Evolutionary conservation across 345 rosid species (phyloP), one percentile per base, ranked within the genome.

Genomic region (Hibiscus mutabilis): DNA sequence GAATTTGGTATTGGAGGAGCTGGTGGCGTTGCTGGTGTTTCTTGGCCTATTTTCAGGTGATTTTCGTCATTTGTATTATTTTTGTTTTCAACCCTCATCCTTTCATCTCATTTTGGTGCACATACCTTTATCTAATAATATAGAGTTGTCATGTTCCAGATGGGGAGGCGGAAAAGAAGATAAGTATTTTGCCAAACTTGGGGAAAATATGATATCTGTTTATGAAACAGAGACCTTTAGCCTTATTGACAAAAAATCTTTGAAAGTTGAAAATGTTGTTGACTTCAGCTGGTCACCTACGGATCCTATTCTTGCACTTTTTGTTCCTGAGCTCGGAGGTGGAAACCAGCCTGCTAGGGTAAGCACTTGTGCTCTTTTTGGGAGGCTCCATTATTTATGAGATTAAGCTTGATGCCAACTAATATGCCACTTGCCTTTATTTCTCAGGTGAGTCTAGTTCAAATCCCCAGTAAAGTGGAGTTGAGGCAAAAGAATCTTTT

Each of bases 341-440:
- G 98, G 97, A 35, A 95, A 92, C 86, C 99, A 95, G 65, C 98
- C 99, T 70, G 99, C 99, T 22, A 87, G 90, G 84, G 98, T 95
- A 73, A 81, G 88, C 73, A 22, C 68, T 49, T 57, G 0, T 75
- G 3, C 49, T 60, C 21, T n/a, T 35, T 16, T 51, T 12, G 60
- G 52, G 33, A 9, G 21, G 25, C 18, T 74, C 12, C 21, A 13
- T 71, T 57, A 24, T 15, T 55, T 21, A 6, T 3, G 18, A 27
- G 29, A 9, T 33, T 25, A 25, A 25, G 29, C 57, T 24, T 63
- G 51, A 63, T 71, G 19, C 29, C 29, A 25, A 25, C 44, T 18
- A 31, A 49, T 68, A 29, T 58, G 22, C 18, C 60, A 42, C 19
- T 33, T 67, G 51, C 35, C 33, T 70, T 29, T 53, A 58, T 58